Conservation (phyloP, 148 eudicot species). For the Cornus controversa region DNA sequence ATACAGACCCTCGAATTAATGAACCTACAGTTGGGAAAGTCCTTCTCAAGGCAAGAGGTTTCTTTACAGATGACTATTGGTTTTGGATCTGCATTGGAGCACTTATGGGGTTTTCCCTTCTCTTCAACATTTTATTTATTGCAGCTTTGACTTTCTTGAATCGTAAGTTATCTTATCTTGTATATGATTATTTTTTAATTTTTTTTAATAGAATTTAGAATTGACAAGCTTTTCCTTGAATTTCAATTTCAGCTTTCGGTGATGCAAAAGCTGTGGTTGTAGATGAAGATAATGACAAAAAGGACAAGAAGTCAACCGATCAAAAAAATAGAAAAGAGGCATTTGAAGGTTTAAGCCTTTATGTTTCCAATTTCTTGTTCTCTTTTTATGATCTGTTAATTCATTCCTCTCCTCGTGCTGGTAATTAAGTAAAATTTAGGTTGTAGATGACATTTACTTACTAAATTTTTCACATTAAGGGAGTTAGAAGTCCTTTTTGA, state of each 20-base stretch:
- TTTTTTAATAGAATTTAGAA: background rate
- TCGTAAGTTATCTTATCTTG: conserved; percentile 36
- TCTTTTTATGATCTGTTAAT: background rate
- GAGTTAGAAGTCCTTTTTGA: background rate
- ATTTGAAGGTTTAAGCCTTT: conserved; percentile 20
- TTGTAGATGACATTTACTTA: background rate
- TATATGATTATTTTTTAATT: background rate
- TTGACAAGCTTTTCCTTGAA: background rate
- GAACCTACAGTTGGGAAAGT: conserved; percentile 61
- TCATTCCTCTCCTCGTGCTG: background rate
- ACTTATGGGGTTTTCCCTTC: conserved; percentile 56
- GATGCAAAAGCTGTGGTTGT: conserved; percentile 39
- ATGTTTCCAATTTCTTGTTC: background rate
- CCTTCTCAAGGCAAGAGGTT: conserved; percentile 61
- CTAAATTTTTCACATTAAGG: background rate
- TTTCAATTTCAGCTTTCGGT: conserved; percentile 47
- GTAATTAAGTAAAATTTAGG: background rate
- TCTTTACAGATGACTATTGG: conserved; percentile 53
- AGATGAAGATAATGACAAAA: conserved; percentile 28
- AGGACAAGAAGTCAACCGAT: conserved; percentile 14
- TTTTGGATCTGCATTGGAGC: conserved; percentile 66
- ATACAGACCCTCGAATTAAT: conserved; percentile 44
- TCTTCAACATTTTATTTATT: conserved; percentile 65
- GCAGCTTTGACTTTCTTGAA: conserved; percentile 50
- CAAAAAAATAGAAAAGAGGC: conserved; percentile 2